phyloP scores from a whole-genome alignment of 805 yeast genomes.

The Spathaspora passalidarum region DNA sequence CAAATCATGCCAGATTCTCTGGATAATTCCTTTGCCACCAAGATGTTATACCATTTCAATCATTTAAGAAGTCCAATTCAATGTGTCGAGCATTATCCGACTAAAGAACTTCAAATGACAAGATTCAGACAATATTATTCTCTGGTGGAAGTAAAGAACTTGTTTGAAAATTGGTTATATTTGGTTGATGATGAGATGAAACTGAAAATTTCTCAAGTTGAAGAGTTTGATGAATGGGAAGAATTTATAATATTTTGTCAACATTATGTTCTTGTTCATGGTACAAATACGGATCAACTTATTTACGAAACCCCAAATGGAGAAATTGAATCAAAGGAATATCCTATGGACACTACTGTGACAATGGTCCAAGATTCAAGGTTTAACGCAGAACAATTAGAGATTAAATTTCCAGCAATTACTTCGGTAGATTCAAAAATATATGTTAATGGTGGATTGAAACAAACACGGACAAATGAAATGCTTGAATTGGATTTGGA shows the following conservation, averaged over 20 bases:
- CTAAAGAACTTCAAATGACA: slow-evolving; percentile 42
- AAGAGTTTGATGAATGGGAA: slow-evolving; percentile 81
- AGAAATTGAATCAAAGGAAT: slow-evolving; percentile 5
- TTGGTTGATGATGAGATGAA: slow-evolving; percentile 39
- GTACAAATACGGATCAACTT: slow-evolving; percentile 39
- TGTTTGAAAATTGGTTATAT: slow-evolving; percentile 57
- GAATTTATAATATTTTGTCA: slow-evolving; percentile 74
- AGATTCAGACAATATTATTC: slow-evolving; percentile 53
- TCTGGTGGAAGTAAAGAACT: slow-evolving; percentile 48
- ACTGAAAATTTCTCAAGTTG: slow-evolving; percentile 45
- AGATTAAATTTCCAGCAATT: slow-evolving; percentile 45
- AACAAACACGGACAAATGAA: slow-evolving; percentile 24
- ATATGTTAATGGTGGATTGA: slow-evolving; percentile 41
- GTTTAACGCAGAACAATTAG: slow-evolving; percentile 11
- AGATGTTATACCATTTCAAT: slow-evolving; percentile 70
- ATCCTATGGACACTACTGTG: slow-evolving; percentile 2
- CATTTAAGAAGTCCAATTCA: slow-evolving; percentile 66
- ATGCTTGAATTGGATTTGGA: slow-evolving; percentile 15
- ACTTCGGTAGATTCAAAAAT: slow-evolving; percentile 13
- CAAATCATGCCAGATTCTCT: slow-evolving; percentile 67
- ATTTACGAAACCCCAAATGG: slow-evolving; percentile 10
- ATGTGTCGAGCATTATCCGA: slow-evolving; percentile 59
- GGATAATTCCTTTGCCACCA: slow-evolving; percentile 64
- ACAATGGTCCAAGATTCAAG: slow-evolving; percentile 2
- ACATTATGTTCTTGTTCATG: slow-evolving; percentile 69